A percentile compares a stretch with the other conserved stretches of the same genome.
Conservation (phyloP, 305 asterid species). For the Rubia balearica region DNA sequence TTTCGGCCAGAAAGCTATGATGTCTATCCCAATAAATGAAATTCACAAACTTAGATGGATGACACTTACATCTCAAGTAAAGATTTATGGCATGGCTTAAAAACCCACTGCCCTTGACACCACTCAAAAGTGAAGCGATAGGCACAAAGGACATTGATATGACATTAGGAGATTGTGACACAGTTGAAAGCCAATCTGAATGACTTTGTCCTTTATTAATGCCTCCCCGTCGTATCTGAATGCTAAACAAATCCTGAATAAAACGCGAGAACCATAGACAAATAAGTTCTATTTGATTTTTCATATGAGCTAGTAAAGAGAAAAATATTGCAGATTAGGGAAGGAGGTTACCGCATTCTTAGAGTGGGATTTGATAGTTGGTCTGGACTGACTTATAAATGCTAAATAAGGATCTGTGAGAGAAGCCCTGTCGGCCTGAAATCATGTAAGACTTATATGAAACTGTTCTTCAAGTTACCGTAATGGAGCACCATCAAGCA, state of each 20-base stretch:
- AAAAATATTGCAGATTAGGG: conserved; percentile 13
- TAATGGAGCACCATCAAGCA: neutral
- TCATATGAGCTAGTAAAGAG: neutral
- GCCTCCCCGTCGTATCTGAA: conserved; percentile 76
- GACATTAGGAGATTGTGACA: conserved; percentile 72
- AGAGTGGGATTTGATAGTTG: conserved; percentile 61
- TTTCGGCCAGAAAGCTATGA: neutral
- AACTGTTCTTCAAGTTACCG: neutral
- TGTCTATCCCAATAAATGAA: neutral
- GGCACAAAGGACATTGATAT: conserved; percentile 94
- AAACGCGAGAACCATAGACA: conserved; percentile 12
- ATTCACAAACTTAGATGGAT: neutral
- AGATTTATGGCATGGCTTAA: conserved; percentile 82
- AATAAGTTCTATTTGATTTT: neutral
- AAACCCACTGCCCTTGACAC: conserved; percentile 80
- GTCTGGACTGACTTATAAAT: conserved; percentile 51
- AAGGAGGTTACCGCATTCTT: conserved; percentile 47
- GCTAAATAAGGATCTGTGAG: conserved; percentile 61
- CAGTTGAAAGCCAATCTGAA: conserved; percentile 84
- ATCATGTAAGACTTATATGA: conserved; percentile 5
- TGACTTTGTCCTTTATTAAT: conserved; percentile 70
- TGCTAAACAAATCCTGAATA: conserved; percentile 67
- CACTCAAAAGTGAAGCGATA: conserved; percentile 74
- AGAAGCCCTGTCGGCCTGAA: conserved; percentile 51
- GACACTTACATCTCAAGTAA: conserved; percentile 78